Percentiles rank a stretch among this genome's conserved stretches.
These are phyloP conservation scores for Coniochaeta sp. DNA, from an alignment of 2,329 filamentous ascomycete species.

Conservation along the genomic window DNA sequence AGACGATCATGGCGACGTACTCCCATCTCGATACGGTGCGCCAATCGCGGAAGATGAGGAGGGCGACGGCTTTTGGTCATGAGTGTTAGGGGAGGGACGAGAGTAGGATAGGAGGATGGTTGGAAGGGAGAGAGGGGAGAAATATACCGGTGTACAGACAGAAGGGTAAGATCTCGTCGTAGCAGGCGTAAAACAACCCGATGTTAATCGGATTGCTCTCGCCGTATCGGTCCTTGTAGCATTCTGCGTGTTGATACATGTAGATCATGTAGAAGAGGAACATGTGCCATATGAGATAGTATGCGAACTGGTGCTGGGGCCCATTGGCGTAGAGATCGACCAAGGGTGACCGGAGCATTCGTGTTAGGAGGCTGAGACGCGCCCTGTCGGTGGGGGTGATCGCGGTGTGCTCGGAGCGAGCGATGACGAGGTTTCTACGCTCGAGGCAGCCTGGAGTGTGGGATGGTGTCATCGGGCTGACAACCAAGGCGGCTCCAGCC, in stretches of 20 bases:
- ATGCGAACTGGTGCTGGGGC: not conserved
- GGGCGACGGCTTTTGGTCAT: not conserved
- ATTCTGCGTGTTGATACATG: not conserved
- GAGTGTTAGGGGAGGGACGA: not conserved
- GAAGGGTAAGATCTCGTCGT: not conserved
- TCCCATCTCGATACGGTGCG: not conserved
- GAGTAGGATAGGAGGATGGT: not conserved
- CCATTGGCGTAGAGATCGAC: not conserved
- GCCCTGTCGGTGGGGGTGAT: not conserved
- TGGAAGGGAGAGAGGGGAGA: not conserved
- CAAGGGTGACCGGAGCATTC: not conserved
- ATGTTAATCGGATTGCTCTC: not conserved
- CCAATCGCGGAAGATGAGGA: not conserved
- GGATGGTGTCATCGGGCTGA: not conserved
- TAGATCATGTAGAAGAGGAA: not conserved
- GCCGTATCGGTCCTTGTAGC: not conserved
- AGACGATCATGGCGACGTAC: not conserved
- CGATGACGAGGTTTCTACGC: not conserved
- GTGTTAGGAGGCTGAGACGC: not conserved
- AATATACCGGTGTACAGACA: not conserved
- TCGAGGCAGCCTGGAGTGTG: not conserved
- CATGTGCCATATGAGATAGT: not conserved
- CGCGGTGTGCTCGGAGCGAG: not conserved
- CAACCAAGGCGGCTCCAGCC: not conserved
- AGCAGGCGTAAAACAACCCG: not conserved